Evolutionary conservation across 2,329 filamentous ascomycete genomes (phyloP).

Genomic region (Fusarium tanahbumbuense): DNA sequence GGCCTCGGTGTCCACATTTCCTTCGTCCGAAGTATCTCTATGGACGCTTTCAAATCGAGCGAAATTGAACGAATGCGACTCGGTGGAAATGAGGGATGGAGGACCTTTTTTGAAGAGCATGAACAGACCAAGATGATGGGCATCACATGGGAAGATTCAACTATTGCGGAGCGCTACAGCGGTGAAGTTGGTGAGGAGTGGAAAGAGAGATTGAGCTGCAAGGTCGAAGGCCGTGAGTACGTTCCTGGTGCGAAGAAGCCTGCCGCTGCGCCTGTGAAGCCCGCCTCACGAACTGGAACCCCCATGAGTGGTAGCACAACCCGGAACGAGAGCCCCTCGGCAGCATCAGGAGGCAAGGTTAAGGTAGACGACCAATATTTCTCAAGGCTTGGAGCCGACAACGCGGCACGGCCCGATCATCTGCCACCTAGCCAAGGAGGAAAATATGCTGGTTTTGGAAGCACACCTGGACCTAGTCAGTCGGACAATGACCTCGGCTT

Average conservation of each 20-base stretch:
- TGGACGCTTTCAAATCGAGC: constrained; percentile 96
- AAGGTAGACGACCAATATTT: constrained; percentile 91
- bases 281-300: constrained; percentile 55
- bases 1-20: constrained; percentile 97
- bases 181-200: constrained; percentile 93
- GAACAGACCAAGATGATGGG: constrained; percentile 74
- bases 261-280: constrained; percentile 47
- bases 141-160: constrained; percentile 84
- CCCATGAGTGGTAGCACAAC: constrained; percentile 55
- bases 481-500: constrained; percentile 66
- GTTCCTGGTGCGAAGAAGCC: constrained; percentile 75
- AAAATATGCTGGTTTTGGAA: constrained; percentile 93
- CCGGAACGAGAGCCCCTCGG: constrained; percentile 55
- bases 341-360: constrained; percentile 60
- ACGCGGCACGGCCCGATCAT: constrained; percentile 78
- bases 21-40: constrained; percentile 96
- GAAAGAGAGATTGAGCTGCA: constrained; percentile 88
- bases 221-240: constrained; percentile 89
- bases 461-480: constrained; percentile 69
- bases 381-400: constrained; percentile 83
- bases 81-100: constrained; percentile 90
- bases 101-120: constrained; percentile 84
- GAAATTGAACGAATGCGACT: constrained; percentile 95
- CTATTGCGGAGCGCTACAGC: constrained; percentile 90
- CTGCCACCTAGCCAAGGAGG: constrained; percentile 90